Base-by-base conservation (phyloP, 441 rosid genomes). In the Populus hybrid region DNA sequence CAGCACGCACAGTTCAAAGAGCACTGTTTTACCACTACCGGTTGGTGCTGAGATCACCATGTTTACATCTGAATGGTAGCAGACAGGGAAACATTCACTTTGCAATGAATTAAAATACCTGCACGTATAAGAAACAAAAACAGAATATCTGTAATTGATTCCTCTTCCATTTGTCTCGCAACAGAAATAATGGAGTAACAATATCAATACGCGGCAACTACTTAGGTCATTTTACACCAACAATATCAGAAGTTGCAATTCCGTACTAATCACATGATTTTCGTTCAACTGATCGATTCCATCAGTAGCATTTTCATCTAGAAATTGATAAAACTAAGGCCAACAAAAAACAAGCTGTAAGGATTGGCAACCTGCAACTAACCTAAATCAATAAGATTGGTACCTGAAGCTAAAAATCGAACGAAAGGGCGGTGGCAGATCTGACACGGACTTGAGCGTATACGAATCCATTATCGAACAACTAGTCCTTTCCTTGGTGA, bases 21-120 rank as follows among this genome's bases (percentile, higher is more conserved):
- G 98, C 20, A 90, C 98, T 1, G 99, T 94, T 85, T 96, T 94
- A 73, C 98, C 98, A 80, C 99, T 96, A 73, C 99, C 99, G 69
- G 99, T 94, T 6, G 99, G 99, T 16, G 99, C 98, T 5, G 98
- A 94, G 70, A 96, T 83, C 69, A 94, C 96, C 98, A 96, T 96
- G 88, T 91, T 94, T 80, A 86, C 83, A 79, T 94, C 96, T 26
- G 97, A 92, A 59, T 89, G 87, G 81, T 89, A 96, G 80, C 98
- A 96, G 11, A 85, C 81, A 30, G 97, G 95, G 82, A 92, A 96
- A 71, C 99, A 96, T 84, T 96, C 99, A 72, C 97, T 96, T 84
- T 96, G 99, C 84, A 96, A 85, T 18, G 98, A 92, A 84, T 96
- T 96, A 68, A 96, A 94, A 88, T 94, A 96, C 85, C 98, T 96